Evolutionary conservation across 108 stramenopile species (phyloP).

Genomic region (Nitzschia inconspicua): DNA sequence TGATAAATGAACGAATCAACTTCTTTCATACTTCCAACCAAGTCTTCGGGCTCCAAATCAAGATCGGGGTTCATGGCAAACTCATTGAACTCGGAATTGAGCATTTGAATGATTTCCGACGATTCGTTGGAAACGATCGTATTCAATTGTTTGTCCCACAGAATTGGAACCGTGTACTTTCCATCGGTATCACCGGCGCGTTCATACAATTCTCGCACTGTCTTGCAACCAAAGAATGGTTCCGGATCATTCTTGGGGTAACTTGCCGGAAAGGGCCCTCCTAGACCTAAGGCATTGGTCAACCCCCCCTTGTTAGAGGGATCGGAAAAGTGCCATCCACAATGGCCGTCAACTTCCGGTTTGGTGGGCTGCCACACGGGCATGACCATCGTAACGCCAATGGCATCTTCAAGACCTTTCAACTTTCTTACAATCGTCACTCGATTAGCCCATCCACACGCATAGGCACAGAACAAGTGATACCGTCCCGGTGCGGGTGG

Average conservation of each 20-base stretch:
- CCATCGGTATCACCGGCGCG: conserved; percentile 58
- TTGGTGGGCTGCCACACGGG: conserved; percentile 72
- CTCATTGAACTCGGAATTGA: conserved; percentile 82
- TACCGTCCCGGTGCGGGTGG: conserved; percentile 49
- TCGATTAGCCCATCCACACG: conserved; percentile 62
- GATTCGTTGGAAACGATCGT: conserved; percentile 94
- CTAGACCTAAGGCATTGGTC: conserved; percentile 38
- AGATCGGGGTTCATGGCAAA: conserved; percentile 59
- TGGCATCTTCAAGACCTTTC: conserved; percentile 86
- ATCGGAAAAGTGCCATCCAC: conserved; percentile 85
- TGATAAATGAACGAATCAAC: conserved; percentile 86
- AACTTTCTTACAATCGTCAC: conserved; percentile 60
- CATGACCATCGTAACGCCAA: conserved; percentile 67
- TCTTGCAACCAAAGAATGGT: conserved; percentile 46
- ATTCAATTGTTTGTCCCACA: conserved; percentile 88
- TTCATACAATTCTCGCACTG: conserved; percentile 85
- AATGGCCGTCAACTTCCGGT: conserved; percentile 69
- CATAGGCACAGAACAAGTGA: conserved; percentile 42
- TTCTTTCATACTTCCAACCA: conserved; percentile 58
- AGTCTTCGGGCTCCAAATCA: conserved; percentile 73
- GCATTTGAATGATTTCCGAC: conserved; percentile 90
- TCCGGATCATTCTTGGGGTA: conserved; percentile 42
- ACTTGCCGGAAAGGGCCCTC: conserved; percentile 49
- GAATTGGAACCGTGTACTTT: conserved; percentile 88
- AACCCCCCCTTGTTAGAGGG: conserved; percentile 24